These are phyloP conservation scores for Diutina sp. DNA, from an alignment of 1,139 yeast genomes.

Conservation along the genomic window DNA sequence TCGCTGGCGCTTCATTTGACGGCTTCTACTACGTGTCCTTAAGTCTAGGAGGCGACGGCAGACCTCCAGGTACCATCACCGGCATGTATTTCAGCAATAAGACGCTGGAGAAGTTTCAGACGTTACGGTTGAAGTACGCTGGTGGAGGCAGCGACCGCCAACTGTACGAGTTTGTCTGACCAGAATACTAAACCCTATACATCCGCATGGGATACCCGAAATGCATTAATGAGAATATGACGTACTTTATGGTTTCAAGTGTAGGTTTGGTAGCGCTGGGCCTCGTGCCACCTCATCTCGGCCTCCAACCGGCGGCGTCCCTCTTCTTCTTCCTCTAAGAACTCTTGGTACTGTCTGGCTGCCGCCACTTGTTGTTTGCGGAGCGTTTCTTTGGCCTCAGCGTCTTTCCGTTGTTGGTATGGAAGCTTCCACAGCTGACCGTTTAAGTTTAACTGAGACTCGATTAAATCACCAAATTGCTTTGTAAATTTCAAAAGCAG, in stretches of 20 bases:
- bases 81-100: conserved; percentile 67
- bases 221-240: background rate
- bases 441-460: background rate
- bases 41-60: conserved; percentile 40
- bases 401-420: background rate
- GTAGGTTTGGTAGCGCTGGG: background rate
- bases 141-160: background rate
- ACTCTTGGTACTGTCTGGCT: background rate
- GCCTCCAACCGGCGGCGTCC: background rate
- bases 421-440: background rate
- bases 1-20: conserved; percentile 78
- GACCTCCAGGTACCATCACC: conserved; percentile 45
- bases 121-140: conserved; percentile 21
- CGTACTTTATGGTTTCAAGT: background rate
- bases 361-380: background rate
- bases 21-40: conserved; percentile 86
- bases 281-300: background rate
- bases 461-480: background rate
- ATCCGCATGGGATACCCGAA: too few species aligned
- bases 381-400: background rate
- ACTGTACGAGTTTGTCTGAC: background rate
- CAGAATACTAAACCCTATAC: too few species aligned
- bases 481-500: background rate
- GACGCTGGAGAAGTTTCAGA: conserved; percentile 64
- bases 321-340: background rate